Evolutionary conservation across 805 yeast species (phyloP).

Genomic region (Priceomyces medius): DNA sequence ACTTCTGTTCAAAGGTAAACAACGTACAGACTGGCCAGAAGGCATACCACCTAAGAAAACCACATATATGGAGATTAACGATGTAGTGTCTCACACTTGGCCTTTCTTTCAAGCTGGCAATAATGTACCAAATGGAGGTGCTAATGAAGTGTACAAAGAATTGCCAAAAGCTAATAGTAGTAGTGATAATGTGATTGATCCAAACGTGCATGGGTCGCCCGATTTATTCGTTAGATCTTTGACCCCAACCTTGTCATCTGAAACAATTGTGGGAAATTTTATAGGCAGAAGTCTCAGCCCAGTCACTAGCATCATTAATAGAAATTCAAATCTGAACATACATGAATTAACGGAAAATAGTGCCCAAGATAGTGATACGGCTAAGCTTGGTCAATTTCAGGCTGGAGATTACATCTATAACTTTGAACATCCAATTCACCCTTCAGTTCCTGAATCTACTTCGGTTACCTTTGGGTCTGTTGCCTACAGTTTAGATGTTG

Average conservation of each 20-base stretch:
- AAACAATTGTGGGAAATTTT: constrained; percentile 13
- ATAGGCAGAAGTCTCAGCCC: constrained; percentile 26
- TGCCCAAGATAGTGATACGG: constrained; percentile 17
- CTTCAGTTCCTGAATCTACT: constrained; percentile 78
- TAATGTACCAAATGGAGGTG: constrained; percentile 39
- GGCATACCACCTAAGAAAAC: constrained; percentile 90
- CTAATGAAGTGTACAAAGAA: constrained; percentile 42
- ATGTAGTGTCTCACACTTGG: constrained; percentile 81
- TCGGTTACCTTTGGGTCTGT: constrained; percentile 81
- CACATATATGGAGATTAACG: constrained; percentile 63
- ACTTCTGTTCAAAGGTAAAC: constrained; percentile 62
- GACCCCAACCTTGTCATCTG: constrained; percentile 10
- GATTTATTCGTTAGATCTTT: constrained; percentile 19
- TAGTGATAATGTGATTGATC: constrained; percentile 32
- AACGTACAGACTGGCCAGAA: constrained; percentile 95
- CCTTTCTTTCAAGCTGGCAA: constrained; percentile 59
- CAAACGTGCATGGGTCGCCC: constrained; percentile 21
- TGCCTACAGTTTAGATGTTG: constrained; percentile 64
- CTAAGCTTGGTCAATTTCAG: constrained; percentile 44
- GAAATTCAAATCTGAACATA: constrained; percentile 27
- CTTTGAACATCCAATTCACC: constrained; percentile 84
- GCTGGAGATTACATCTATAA: constrained; percentile 93
- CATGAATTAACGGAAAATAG: constrained; percentile 20
- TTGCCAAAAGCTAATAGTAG: constrained; percentile 11
- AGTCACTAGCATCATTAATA: constrained; percentile 23